Percentiles rank a stretch among this genome's conserved stretches.
phyloP scores from a whole-genome alignment of 495 filamentous ascomycete genomes.

The Penicillium steckii region DNA sequence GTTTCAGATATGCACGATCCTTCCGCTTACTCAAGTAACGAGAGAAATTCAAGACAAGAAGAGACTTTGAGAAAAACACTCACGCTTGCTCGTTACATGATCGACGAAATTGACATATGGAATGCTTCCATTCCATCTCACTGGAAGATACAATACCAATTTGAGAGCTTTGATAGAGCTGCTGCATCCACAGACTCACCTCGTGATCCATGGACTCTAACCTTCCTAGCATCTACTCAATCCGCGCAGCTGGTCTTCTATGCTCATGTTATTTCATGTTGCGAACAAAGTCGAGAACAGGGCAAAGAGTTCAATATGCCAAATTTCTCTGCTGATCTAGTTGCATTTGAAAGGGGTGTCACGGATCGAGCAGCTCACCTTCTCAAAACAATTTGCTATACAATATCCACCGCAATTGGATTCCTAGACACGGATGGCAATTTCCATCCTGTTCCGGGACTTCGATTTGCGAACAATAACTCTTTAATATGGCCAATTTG shows the following conservation, averaged over 20 bases:
- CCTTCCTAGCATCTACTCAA: neutral
- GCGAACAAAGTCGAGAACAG: neutral
- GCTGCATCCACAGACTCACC: neutral
- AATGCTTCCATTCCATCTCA: neutral
- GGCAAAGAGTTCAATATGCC: neutral
- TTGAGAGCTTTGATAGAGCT: neutral
- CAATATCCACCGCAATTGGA: neutral
- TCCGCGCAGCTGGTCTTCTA: neutral
- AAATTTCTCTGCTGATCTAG: neutral
- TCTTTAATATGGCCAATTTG: neutral
- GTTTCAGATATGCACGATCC: no score
- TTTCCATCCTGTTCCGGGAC: neutral
- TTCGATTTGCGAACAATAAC: neutral
- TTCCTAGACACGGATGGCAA: neutral
- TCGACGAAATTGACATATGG: neutral
- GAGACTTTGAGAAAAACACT: neutral
- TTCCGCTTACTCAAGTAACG: neutral
- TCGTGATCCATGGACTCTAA: neutral
- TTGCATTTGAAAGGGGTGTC: neutral
- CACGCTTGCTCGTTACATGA: neutral
- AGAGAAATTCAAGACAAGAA: neutral
- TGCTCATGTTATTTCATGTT: neutral
- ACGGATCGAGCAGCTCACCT: neutral
- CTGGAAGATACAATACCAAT: neutral
- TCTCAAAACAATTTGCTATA: neutral